Evolutionary conservation across 495 filamentous ascomycete genomes (phyloP), one percentile per base, ranked within the genome.

Genomic region (Schizothecium vesticola): DNA sequence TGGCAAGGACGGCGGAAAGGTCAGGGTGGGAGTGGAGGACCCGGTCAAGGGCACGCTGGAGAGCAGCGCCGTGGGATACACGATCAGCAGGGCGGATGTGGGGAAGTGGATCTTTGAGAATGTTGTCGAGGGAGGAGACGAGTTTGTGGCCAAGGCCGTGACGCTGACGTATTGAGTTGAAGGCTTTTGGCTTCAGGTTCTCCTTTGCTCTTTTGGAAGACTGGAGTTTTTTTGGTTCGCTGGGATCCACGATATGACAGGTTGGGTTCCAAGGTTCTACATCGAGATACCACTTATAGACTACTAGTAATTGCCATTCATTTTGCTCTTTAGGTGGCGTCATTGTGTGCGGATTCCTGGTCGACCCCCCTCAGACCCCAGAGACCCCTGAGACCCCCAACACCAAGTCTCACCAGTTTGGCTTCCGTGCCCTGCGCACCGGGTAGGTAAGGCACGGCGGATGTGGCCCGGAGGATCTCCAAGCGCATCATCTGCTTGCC

Each of bases 41-140:
- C 70, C 69, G 1, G 67, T 70, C 4, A 51, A 3, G 13, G 64
- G 65, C 28, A 60, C 24, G 51, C 13, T 70, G 24, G 75, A 77
- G 69, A 76, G 73, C 1, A 71, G 68, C 28, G 76, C 72, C 21
- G 69, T 83, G 26, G 84, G 84, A 19, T 86, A 86, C 72, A 78
- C 73, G 24, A 85, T 82, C 59, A 72, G 61, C 19, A 66, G 81
- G 23, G 76, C 73, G 69, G 80, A 81, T 69, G 78, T 81, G 28
- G 84, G 83, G 23, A 73, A 68, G 69, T 82, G 80, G 79, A 73
- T 79, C 26, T 78, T 73, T 70, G 71, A 76, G 66, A 65, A 74
- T 25, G 12, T 70, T 12, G 3, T 76, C 19, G 13, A 66, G 56
- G 67, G 60, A 16, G 61, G 31, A 0, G 69, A 59, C 9, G 63